Base-by-base conservation (phyloP, 257 asterid species). In the Solanum tarijense region DNA sequence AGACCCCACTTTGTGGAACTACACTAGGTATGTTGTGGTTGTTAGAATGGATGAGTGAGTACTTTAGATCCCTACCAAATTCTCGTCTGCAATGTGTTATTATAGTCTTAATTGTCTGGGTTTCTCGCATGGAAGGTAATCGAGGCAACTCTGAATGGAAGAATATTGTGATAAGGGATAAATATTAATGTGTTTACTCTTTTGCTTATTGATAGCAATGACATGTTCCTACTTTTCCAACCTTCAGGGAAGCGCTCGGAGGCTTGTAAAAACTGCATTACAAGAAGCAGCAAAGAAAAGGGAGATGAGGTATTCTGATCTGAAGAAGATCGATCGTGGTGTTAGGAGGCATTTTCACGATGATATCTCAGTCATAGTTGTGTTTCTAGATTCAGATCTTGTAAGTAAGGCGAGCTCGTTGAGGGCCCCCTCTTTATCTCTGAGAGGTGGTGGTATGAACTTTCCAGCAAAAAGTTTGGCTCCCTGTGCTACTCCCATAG, bases 221-320 rank as follows among this genome's bases (percentile, higher is more conserved):
- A 85, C 62, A 18, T 66, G 38, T 85, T 62, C 82, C 39, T 66
- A 68, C 25, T 36, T 43, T 27, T 71, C 60, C 38, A 41, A 82
- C 31, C 20, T 72, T 12, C 91, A 92, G 93, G 94, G 94, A 83
- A 92, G 91, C 60, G 93, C 93, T 48, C 88, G 92, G 83, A 91
- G 89, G 92, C 92, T 91, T 9, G 91, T 92, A 14, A 92, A 91
- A 88, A 72, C 92, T 88, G 92, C 94, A 85, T 87, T 91, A 88
- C 93, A 88, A 55, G 92, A 90, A 91, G 94, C 94, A 38, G 94
- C 94, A 27, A 92, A 92, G 92, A 92, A 92, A 72, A 90, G 94
- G 89, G 94, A 91, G 89, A 92, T 92, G 94, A 90, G 93, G 89
- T 92, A 91, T 88, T 91, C 94, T 78, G 94, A 92, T 89, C 85